Evolutionary conservation across 305 asterid genomes (phyloP), one percentile per base, ranked within the genome.

Genomic region (Fraxinus ornus): DNA sequence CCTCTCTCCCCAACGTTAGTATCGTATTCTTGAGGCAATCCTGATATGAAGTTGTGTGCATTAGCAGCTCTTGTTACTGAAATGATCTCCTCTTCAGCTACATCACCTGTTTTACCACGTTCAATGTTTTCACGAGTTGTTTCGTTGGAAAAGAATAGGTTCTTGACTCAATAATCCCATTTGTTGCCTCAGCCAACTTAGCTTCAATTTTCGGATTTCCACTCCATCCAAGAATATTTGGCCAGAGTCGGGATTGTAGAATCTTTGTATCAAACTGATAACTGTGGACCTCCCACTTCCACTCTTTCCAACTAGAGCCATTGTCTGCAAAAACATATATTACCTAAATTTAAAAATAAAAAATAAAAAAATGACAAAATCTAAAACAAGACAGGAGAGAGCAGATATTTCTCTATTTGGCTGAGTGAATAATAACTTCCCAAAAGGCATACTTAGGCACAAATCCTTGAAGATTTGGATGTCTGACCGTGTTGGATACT

Each of bases 21-120:
- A 0, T 88, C 80, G 9, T 90, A 92, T 2, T 94, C 96, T 72
- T 84, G 57, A 1, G 94, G 95, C 80, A 89, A 44, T 47, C 87
- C 86, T 6, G 90, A 88, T 78, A 91, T 88, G 89, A 92, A 92
- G 78, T 36, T 81, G 82, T 92, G 93, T 15, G 94, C 95, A 68
- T 91, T 78, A 30, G 95, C 91, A 24, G 87, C 83, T 78, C 87
- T 89, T n/a, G 94, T 79, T 36, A 88, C 92, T 36, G 75, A 70
- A 6, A 92, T 75, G 15, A 90, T 86, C 83, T 92, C 94, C 2
- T 90, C 93, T 36, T 92, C 92, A 1, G 84, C 78, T 7, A 71
- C 88, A 35, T 79, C 70, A 21, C 90, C 90, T 24, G 81, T 85
- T 62, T 80, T 86, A 7, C 94, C 90, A 22, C 88, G 90, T 0